A percentile compares a stretch with the other conserved stretches of the same genome.
Evolutionary conservation across 768 basidiomycete species (phyloP).

Genomic region (Cystofilobasidium capitatum): DNA sequence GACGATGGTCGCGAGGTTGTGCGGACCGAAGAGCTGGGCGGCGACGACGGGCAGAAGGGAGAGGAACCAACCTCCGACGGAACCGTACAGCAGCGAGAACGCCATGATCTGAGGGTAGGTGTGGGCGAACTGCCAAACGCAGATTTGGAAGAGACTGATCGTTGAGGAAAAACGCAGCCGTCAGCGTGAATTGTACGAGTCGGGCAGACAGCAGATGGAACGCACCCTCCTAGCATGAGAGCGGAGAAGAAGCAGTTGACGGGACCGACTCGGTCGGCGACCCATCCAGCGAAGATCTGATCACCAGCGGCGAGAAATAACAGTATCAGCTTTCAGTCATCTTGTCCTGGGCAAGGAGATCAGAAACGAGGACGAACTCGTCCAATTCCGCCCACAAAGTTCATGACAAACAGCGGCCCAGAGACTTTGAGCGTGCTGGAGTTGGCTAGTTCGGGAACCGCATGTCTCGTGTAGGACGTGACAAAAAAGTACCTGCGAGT

Average conservation of each 20-base stretch:
- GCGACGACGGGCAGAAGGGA: slow-evolving; percentile 16
- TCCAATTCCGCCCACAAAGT: slow-evolving; percentile 5
- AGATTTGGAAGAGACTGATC: slow-evolving; percentile 7
- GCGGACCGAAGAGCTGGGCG: background rate
- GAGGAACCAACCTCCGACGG: background rate
- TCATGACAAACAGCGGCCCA: slow-evolving; percentile 12
- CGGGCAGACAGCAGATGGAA: background rate
- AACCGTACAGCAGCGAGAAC: slow-evolving; percentile 8
- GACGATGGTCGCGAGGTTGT: slow-evolving; percentile 8
- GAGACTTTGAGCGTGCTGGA: slow-evolving; percentile 3
- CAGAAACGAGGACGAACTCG: background rate
- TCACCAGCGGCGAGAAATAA: background rate
- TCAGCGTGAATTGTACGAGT: background rate
- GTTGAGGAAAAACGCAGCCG: background rate
- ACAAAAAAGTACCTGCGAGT: background rate
- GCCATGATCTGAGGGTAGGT: slow-evolving; percentile 6
- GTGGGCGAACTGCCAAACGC: slow-evolving; percentile 19
- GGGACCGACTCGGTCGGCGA: slow-evolving; percentile 9
- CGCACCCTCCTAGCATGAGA: slow-evolving; percentile 14
- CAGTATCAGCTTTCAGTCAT: background rate
- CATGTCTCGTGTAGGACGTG: slow-evolving; percentile 4
- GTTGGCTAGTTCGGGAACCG: background rate
- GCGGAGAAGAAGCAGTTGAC: slow-evolving; percentile 10
- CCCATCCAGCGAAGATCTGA: slow-evolving; percentile 3
- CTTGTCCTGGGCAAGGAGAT: background rate